Base-by-base conservation (phyloP, 2,329 filamentous ascomycete species). In the Diaporthe australafricana region DNA sequence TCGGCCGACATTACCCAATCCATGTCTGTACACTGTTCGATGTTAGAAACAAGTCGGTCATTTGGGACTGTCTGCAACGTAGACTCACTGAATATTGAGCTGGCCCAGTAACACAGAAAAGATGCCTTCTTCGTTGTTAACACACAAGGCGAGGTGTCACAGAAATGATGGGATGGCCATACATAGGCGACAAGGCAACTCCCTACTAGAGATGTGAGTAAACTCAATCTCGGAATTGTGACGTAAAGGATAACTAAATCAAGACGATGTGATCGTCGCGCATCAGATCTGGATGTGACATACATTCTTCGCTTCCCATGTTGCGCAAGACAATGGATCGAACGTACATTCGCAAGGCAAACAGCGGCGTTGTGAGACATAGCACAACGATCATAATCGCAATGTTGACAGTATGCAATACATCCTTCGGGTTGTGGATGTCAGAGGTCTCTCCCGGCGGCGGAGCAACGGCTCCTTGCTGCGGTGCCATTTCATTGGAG, bases 181-280 rank as follows among this genome's bases (percentile, higher is more conserved):
- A 62, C 38, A 9, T 62, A 62, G 30, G 38, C 56, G 14, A 62
- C 5, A 38, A 62, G 22, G 25, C 56, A 62, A 62, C 22, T 62
- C 56, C 56, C 56, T 62, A n/a, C 14, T 7, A 2, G 9, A 20
- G 6, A 6, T 9, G 17, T 62, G 30, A 62, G 56, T 16, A 14
- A 38, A 38, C 12, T 14, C 5, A n/a, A 1, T 8, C 25, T 2
- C 32, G 1, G 3, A 25, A 25, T 25, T 17, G 5, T 14, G 35
- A 22, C 32, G 16, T 25, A 38, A 22, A 22, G 25, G n/a, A n/a
- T n/a, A n/a, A n/a, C n/a, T 11, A 35, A 17, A 38, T 9, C 5
- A 5, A 30, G 16, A 22, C 6, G 8, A 38, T 17, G 32, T 35
- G 8, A 6, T 9, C 11, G 38, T 7, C n/a, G 12, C 8, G n/a